Conservation (phyloP, 176 grass and related monocot genomes). For the Triticum monococcum region DNA sequence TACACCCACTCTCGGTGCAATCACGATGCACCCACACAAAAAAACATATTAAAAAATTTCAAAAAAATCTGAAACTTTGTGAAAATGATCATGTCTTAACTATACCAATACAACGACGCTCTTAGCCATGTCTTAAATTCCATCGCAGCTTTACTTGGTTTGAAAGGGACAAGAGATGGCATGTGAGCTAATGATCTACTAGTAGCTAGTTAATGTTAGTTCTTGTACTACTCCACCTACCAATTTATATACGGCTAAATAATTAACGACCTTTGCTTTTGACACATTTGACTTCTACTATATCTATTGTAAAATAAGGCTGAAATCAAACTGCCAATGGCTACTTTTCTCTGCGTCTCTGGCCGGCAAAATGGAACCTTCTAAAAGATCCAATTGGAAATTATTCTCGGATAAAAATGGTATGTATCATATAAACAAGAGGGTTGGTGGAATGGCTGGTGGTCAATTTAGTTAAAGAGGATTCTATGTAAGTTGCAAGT, state of each 20-base stretch:
- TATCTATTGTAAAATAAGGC: constrained; percentile 4
- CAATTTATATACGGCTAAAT: not conserved
- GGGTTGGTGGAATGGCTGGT: not conserved
- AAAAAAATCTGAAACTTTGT: too few relatives aligned
- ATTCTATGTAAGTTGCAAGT: not conserved
- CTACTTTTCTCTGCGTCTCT: not conserved
- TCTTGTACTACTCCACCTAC: constrained; percentile 24
- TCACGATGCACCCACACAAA: too few relatives aligned
- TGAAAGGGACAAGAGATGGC: constrained; percentile 17
- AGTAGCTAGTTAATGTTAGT: not conserved
- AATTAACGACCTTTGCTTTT: constrained; percentile 16
- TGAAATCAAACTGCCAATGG: not conserved
- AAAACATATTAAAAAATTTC: too few relatives aligned
- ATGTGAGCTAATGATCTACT: not conserved
- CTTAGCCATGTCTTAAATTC: constrained; percentile 6
- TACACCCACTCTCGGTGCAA: too few relatives aligned
- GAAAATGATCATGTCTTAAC: too few relatives aligned
- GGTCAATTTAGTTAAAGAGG: constrained; percentile 1
- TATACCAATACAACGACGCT: not conserved
- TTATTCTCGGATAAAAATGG: not conserved
- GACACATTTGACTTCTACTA: not conserved
- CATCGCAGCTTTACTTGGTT: constrained; percentile 27
- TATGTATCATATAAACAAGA: not conserved
- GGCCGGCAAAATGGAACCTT: constrained; percentile 23
- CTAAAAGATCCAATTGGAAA: not conserved